Base-by-base conservation (phyloP, 805 yeast species). In the Metschnikowia picachoensis region DNA sequence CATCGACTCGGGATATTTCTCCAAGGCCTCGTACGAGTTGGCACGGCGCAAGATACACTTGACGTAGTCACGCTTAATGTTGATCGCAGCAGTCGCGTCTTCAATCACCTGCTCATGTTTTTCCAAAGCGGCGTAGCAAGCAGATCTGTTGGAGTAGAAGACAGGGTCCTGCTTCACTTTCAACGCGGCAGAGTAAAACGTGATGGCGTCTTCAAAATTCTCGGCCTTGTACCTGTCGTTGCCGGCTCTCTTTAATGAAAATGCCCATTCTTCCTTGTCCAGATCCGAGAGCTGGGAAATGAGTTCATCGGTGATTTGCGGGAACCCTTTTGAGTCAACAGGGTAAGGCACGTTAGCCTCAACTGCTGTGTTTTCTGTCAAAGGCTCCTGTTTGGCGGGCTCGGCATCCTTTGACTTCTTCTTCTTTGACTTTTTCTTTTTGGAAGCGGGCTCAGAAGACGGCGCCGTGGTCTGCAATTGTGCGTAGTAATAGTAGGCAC, bases 1-100 rank as follows among this genome's bases (percentile, higher is more conserved):
- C 80, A 89, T 83, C 37, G 99, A 91, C 48, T 91, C 95, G 38
- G 81, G 79, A 67, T 78, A 90, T 53, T 77, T 73, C 58, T 81
- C 95, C 51, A 89, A 67, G 54, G 80, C 78, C 72, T 94, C 99
- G 65, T 85, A 85, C 30, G 97, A 95, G 55, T 84, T 80, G 30
- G 97, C 97, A 68, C 99, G 85, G 70, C 99, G 88, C 60, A 88
- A 73, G 52, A 90, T 74, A 67, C 97, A 94, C 73, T 94, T 94
- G 60, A 87, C 73, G 70, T 94, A 92, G 64, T 86, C 92, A 11
- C 96, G 96, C 65, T 89, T 86, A 59, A 92, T 71, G 58, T 82
- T 77, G 59, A 94, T 77, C 28, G 98, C 99, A 50, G 77, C 78
- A 16, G 96, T 80, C 47, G 97, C 86, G 65, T 90, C 97, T 56